These are phyloP conservation scores for Ogataea sp. DNA, from an alignment of 805 yeast genomes.

Conservation along the genomic window DNA sequence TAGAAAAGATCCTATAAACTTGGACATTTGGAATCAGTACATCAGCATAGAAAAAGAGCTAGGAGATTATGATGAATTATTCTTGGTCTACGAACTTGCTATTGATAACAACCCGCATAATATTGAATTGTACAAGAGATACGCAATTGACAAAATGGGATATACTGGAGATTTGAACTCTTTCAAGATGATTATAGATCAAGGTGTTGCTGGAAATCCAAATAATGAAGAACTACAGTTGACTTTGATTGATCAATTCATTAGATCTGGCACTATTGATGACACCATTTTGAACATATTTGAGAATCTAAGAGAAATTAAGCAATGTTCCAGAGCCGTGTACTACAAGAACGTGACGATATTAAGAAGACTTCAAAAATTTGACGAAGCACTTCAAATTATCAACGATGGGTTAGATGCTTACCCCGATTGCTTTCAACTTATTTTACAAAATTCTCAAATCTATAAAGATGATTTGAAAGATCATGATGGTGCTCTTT, in stretches of 20 bases:
- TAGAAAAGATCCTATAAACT: constrained; percentile 36
- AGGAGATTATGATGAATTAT: constrained; percentile 5
- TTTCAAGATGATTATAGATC: constrained; percentile 46
- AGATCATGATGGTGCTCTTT: constrained; percentile 34
- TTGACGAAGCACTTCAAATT: constrained; percentile 30
- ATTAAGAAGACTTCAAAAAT: constrained; percentile 31
- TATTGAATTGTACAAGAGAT: constrained; percentile 54
- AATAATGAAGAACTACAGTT: constrained; percentile 53
- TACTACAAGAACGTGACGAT: constrained; percentile 57
- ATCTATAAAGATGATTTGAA: constrained; percentile 25
- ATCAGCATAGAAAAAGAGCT: constrained; percentile 25
- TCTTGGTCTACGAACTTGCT: constrained; percentile 45
- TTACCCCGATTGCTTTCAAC: constrained; percentile 45
- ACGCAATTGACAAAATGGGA: constrained; percentile 63
- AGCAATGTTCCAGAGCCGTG: constrained; percentile 33
- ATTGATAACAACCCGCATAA: constrained; percentile 38
- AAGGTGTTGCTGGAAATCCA: constrained; percentile 37
- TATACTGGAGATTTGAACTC: constrained; percentile 30
- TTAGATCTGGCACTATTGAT: constrained; percentile 26
- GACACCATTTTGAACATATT: constrained; percentile 30
- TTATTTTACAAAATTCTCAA: constrained; percentile 60
- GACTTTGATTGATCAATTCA: constrained; percentile 63
- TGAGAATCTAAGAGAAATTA: constrained; percentile 11
- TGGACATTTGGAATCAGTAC: constrained; percentile 41
- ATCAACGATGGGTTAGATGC: constrained; percentile 37